phyloP scores from a whole-genome alignment of 805 yeast genomes.

The Metschnikowia shivogae region DNA sequence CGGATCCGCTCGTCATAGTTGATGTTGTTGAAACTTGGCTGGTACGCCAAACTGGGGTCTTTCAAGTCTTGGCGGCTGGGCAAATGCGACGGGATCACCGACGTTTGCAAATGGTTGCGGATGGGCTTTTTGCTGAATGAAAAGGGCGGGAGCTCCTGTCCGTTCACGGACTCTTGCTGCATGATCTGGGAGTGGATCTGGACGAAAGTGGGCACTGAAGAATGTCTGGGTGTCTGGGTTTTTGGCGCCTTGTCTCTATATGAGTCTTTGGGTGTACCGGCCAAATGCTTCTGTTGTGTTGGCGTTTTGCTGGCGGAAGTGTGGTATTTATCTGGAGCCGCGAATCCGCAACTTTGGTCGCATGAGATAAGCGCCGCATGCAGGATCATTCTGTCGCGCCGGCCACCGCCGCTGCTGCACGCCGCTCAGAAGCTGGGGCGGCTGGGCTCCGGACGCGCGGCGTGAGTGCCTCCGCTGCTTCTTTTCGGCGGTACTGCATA shows the following conservation, averaged over 20 bases:
- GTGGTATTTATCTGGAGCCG: no score
- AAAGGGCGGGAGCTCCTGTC: conserved; percentile 17
- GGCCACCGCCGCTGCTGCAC: no score
- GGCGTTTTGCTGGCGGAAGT: background rate
- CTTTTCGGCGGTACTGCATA: no score
- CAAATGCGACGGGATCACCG: conserved; percentile 11
- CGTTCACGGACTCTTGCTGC: conserved; percentile 3
- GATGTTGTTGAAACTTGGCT: conserved; percentile 19
- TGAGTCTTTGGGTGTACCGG: no score
- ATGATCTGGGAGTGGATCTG: background rate
- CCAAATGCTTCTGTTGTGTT: background rate
- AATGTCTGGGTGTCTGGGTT: no score
- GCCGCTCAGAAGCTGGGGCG: no score
- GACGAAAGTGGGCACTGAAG: no score
- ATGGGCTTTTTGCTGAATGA: conserved; percentile 19
- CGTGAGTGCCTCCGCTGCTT: no score
- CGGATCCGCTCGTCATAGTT: conserved; percentile 53
- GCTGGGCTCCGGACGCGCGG: no score
- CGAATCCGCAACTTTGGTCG: conserved; percentile 1
- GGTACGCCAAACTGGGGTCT: conserved; percentile 1
- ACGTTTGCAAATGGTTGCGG: conserved; percentile 7
- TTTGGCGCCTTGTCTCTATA: no score
- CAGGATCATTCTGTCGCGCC: background rate
- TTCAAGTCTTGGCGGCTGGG: conserved; percentile 2
- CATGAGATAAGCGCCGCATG: conserved; percentile 2